A percentile compares a stretch with the other conserved stretches of the same genome.
phyloP scores from a whole-genome alignment of 306 rosid species.

The Prunus kanzakura region DNA sequence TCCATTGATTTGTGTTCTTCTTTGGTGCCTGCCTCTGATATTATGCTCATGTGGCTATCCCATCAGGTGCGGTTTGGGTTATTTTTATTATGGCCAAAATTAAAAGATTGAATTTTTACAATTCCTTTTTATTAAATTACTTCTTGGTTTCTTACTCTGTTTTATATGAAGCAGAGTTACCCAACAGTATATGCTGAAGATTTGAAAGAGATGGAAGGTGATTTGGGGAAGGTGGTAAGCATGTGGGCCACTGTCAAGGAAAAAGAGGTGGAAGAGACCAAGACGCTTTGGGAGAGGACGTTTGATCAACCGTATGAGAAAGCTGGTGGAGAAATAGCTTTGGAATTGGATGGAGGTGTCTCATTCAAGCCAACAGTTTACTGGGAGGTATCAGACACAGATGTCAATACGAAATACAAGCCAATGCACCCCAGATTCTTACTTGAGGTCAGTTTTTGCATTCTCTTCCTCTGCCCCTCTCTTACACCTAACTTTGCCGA shows the following conservation, averaged over 20 bases:
- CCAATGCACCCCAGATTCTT: constrained; percentile 71
- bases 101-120: background rate
- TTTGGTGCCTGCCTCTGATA: constrained; percentile 77
- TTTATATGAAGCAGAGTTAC: constrained; percentile 56
- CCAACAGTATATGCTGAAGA: constrained; percentile 80
- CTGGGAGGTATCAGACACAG: constrained; percentile 65
- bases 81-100: background rate
- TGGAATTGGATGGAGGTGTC: constrained; percentile 26
- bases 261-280: constrained; percentile 63
- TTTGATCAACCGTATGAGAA: constrained; percentile 86
- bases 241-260: constrained; percentile 45
- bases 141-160: background rate
- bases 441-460: constrained; percentile 60
- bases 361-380: constrained; percentile 38
- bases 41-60: constrained; percentile 74
- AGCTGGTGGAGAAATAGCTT: constrained; percentile 71
- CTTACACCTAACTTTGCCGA: background rate
- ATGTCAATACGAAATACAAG: constrained; percentile 74
- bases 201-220: constrained; percentile 55
- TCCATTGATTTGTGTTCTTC: constrained; percentile 40
- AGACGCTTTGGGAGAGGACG: constrained; percentile 66
- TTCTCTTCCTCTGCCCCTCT: background rate
- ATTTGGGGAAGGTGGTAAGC: constrained; percentile 52
- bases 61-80: constrained; percentile 60
- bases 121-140: background rate